phyloP scores from a whole-genome alignment of 768 basidiomycete species.

The Russula foetens region DNA sequence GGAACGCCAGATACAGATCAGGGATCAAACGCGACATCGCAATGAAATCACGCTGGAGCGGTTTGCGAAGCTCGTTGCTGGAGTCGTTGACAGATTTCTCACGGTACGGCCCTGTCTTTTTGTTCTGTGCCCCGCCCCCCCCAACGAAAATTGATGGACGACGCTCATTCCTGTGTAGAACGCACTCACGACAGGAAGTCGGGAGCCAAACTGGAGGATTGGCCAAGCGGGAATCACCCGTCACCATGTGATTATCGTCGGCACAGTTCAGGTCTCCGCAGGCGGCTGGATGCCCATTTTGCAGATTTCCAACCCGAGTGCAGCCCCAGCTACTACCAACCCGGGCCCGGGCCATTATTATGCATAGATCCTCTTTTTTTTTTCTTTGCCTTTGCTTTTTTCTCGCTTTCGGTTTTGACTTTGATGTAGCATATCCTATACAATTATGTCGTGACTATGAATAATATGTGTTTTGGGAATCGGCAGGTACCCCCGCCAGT shows the following conservation, averaged over 20 bases:
- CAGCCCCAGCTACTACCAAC: background rate
- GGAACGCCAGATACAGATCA: conserved; percentile 15
- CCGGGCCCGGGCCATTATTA: background rate
- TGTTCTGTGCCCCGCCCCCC: no score
- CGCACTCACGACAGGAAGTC: background rate
- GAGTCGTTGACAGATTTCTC: conserved; percentile 17
- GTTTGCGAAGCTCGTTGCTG: conserved; percentile 12
- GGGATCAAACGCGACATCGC: conserved; percentile 15
- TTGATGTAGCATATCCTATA: background rate
- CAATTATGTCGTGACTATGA: background rate
- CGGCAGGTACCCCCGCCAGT: background rate
- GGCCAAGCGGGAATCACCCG: background rate
- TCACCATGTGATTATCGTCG: conserved; percentile 6
- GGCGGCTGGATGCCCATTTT: conserved; percentile 19
- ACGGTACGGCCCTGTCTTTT: conserved; percentile 2
- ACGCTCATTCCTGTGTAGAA: background rate
- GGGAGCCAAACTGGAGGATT: background rate
- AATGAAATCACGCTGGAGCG: conserved; percentile 15
- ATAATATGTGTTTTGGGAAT: background rate
- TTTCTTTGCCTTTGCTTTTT: no score
- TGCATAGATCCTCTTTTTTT: background rate
- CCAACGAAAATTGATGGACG: no score
- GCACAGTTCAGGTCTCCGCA: conserved; percentile 15
- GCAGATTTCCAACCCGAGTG: background rate
- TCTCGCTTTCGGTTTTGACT: background rate